phyloP scores from a whole-genome alignment of 1,139 yeast genomes.

The Kurtzmaniella quercitrusa region DNA sequence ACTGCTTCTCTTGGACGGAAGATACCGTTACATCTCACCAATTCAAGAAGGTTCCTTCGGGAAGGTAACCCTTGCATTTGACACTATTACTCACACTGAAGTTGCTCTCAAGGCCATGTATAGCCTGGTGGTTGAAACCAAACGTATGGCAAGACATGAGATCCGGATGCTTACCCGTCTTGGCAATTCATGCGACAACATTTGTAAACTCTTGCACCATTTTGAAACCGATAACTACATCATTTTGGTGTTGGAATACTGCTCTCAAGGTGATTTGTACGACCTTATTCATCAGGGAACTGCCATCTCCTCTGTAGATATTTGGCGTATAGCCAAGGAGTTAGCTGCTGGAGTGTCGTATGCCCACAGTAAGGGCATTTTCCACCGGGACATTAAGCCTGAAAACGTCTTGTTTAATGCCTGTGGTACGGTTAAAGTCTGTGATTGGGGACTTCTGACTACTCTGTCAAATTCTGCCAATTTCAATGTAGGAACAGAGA shows the following conservation, averaged over 20 bases:
- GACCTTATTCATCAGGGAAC: conserved; percentile 33
- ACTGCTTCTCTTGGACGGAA: conserved; percentile 21
- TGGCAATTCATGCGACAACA: conserved; percentile 30
- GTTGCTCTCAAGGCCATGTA: conserved; percentile 44
- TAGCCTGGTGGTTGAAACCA: conserved; percentile 21
- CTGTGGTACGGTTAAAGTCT: conserved; percentile 40
- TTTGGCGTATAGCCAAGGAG: conserved; percentile 32
- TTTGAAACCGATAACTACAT: conserved; percentile 40
- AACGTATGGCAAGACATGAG: conserved; percentile 43
- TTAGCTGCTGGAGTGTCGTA: conserved; percentile 34
- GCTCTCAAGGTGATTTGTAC: conserved; percentile 47
- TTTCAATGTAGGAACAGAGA: conserved; percentile 53
- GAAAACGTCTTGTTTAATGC: conserved; percentile 45
- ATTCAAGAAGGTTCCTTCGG: conserved; percentile 55
- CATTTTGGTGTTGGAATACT: conserved; percentile 47
- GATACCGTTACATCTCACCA: conserved; percentile 33
- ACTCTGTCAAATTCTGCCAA: conserved; percentile 30
- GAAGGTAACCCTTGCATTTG: conserved; percentile 45
- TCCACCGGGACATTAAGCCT: conserved; percentile 54
- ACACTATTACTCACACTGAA: conserved; percentile 21
- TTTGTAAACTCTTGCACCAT: conserved; percentile 41
- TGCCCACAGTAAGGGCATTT: conserved; percentile 41
- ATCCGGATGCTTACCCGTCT: conserved; percentile 36
- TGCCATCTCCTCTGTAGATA: conserved; percentile 17
- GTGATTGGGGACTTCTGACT: conserved; percentile 58